Evolutionary conservation across 805 yeast species (phyloP).

Genomic region (Suhomyces prunicola): DNA sequence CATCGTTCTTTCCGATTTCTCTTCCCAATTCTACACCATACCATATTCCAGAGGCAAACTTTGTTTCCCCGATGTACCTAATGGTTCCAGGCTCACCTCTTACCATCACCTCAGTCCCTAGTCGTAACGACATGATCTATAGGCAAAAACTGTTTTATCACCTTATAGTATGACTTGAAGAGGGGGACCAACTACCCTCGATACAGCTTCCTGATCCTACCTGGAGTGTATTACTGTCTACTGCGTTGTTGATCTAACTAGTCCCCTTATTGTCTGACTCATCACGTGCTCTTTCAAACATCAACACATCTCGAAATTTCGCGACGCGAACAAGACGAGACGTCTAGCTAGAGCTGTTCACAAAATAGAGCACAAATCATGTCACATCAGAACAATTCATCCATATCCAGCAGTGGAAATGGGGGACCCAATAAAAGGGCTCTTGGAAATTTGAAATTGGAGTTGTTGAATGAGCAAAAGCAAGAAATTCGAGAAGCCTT

Average conservation of each 20-base stretch:
- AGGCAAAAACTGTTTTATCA: neutral
- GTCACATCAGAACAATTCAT: conserved; percentile 4
- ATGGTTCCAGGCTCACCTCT: conserved; percentile 44
- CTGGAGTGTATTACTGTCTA: neutral
- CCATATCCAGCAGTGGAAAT: neutral
- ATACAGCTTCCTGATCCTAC: neutral
- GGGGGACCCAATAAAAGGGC: conserved; percentile 15
- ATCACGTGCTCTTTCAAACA: neutral
- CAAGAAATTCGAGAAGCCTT: conserved; percentile 93
- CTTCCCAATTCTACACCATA: conserved; percentile 45
- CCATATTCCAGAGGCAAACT: conserved; percentile 60
- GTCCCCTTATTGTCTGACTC: neutral
- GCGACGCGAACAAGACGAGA: conserved; percentile 4
- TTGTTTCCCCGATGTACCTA: conserved; percentile 49
- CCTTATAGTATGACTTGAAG: neutral
- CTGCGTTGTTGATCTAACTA: no score
- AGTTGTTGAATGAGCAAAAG: conserved; percentile 79
- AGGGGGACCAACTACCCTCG: neutral
- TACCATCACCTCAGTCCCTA: conserved; percentile 35
- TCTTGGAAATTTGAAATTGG: conserved; percentile 51
- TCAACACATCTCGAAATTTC: conserved; percentile 5
- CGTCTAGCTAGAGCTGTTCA: neutral
- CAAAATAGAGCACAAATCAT: neutral
- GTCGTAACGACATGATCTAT: neutral
- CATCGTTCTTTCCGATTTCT: conserved; percentile 48